Percentiles rank a stretch among this genome's conserved stretches.
Conservation (phyloP, 352 stramenopile genomes). For the Phytophthora fragariaefolia region DNA sequence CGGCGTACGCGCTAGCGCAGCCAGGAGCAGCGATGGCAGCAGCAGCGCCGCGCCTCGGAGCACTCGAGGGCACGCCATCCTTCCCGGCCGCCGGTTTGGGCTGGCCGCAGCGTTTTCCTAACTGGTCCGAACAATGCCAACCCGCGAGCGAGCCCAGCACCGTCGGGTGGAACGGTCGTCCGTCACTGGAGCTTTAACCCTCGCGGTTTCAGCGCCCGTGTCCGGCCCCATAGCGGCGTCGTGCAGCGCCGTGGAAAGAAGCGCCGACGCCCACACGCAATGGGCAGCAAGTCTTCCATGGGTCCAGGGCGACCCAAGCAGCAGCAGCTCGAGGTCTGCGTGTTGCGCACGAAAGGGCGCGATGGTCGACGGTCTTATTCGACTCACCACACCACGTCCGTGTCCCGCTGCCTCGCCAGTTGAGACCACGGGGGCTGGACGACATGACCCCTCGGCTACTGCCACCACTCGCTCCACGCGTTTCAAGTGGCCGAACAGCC, state of each 20-base stretch:
- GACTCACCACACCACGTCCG: too few species aligned
- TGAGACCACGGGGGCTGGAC: too few species aligned
- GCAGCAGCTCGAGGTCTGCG: not conserved
- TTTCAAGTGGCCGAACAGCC: too few species aligned
- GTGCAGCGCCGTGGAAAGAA: conserved; percentile 11
- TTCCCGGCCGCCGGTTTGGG: conserved; percentile 7
- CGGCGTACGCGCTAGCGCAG: not conserved
- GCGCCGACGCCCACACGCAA: not conserved
- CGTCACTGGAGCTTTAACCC: conserved; percentile 20
- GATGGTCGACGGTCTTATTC: not conserved
- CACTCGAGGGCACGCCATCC: conserved; percentile 12
- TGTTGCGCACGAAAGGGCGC: not conserved
- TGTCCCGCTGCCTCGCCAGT: too few species aligned
- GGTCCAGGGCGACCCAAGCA: conserved; percentile 1
- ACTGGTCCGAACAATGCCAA: conserved; percentile 28
- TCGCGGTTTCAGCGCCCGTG: conserved; percentile 30
- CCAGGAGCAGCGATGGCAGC: conserved; percentile 14
- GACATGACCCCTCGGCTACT: too few species aligned
- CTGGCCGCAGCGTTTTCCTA: conserved; percentile 22
- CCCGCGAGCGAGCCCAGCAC: not conserved
- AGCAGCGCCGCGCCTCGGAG: not conserved
- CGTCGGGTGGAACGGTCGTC: conserved; percentile 12
- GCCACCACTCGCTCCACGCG: too few species aligned
- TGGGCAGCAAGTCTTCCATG: conserved; percentile 20
- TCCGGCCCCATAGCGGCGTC: conserved; percentile 9